Evolutionary conservation across 306 rosid genomes (phyloP), one percentile per base, ranked within the genome.

Genomic region (Begonia masoniana): DNA sequence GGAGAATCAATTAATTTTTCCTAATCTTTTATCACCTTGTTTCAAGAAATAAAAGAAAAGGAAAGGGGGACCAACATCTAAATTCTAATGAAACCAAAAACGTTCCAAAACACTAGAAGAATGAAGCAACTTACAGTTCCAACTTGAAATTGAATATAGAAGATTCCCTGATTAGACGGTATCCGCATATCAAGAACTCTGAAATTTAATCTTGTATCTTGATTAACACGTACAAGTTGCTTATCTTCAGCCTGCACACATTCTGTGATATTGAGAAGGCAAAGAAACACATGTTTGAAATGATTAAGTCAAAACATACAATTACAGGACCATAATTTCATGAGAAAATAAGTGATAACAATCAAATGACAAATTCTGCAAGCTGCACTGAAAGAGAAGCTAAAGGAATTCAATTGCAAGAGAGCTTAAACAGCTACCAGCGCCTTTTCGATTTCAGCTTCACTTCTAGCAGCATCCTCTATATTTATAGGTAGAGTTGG

Each of bases 381-480:
- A 31, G 39, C 39, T 31, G 7, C 39, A 31, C 39, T 6, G 9
- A 31, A 66, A 45, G 23, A 54, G 59, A 49, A 51, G 49, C 49
- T 10, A 45, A 45, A 14, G 58, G 15, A 19, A 61, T 24, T 50
- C 15, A 11, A 50, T 50, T 50, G 19, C 11, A 15, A 45, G 13
- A n/a, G 49, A 10, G 49, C n/a, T 11, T 45, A 45, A 45, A n/a
- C n/a, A 45, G 3, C 1, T 12, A 45, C 49, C 49, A 61, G 56
- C 31, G 97, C 97, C 53, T 74, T 79, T 47, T 88, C 93, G 15
- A 84, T 77, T 35, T 88, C 97, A 41, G 57, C 48, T 6, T 88
- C 97, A 53, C 97, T 88, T 16, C 97, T 66, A 50, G 95, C 88
- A 53, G 96, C 96, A 67, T 92, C 99, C 68, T 86, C 99, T 9